A percentile compares a stretch with the other conserved stretches of the same genome.
Conservation (phyloP, 73 alveolate genomes). For the Stentor roeselii region DNA sequence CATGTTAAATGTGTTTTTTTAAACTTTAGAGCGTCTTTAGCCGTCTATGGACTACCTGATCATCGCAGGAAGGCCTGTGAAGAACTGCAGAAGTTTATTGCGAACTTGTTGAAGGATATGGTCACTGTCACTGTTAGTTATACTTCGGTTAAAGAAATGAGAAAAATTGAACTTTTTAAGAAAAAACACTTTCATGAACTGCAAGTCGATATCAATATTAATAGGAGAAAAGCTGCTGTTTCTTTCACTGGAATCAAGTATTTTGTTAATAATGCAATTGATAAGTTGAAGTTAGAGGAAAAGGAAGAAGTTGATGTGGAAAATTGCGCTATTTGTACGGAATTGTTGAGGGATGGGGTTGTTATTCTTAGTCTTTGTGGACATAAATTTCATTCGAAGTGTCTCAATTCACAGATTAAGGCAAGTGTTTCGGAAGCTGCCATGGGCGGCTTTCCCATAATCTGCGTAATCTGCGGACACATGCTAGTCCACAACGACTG, state of each 20-base stretch:
- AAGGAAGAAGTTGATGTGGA: background rate
- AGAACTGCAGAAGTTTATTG: background rate
- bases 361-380: background rate
- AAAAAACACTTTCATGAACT: background rate
- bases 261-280: background rate
- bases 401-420: background rate
- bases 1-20: background rate
- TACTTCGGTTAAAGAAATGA: background rate
- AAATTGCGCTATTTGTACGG: background rate
- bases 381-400: background rate
- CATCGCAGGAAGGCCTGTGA: background rate
- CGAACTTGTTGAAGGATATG: background rate
- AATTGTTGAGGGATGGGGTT: background rate
- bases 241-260: background rate
- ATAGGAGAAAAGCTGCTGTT: background rate
- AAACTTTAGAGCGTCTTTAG: background rate
- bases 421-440: background rate
- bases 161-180: background rate
- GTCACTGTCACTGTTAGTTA: background rate
- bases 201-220: background rate
- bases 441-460: background rate
- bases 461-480: background rate
- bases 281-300: background rate
- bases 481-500: background rate
- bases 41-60: slow-evolving; percentile 5